Evolutionary conservation across 2,329 filamentous ascomycete species (phyloP), one percentile per base, ranked within the genome.

Genomic region (Talaromyces sp.): DNA sequence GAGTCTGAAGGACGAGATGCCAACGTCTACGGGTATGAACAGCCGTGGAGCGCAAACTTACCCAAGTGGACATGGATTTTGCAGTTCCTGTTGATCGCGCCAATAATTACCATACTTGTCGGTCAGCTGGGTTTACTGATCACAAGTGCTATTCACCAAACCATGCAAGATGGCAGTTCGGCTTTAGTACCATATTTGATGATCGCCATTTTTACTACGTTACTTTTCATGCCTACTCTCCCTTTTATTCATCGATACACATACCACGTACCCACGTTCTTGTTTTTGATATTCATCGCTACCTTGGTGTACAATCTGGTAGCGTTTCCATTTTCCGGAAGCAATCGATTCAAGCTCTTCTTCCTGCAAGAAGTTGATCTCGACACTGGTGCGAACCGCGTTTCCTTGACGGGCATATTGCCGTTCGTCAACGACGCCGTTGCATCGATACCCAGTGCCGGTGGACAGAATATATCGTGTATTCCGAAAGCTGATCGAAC

Each of bases 181-280:
- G 78, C 87, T 17, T 74, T 96, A 15, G 72, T 84, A 7, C 86
- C 91, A 5, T 91, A 96, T 70, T 69, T 95, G 13, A 72, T 84
- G 36, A 81, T 91, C 41, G 86, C 87, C 0, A 69, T 80, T 6
- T 80, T 93, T 61, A 85, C 86, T 11, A 82, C 90, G 1, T 69
- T 96, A 1, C 69, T 96, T 0, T 75, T 97, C 17, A 77, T 90
- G 0, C 94, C 94, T 0, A 72, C 91, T 2, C 82, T 86, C 0
- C 94, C 94, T 0, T 96, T 96, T 69, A 80, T 96, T 40, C 92
- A 97, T 70, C 87, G 93, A 43, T 84, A 94, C 62, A 90, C 87
- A 1, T 88, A 89, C 69, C 91, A 96, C 60, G 72, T 97, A 3
- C 92, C 94, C 0, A 76, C 87, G 0, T 86, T 96, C 65, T 73